Evolutionary conservation across 2,329 filamentous ascomycete genomes (phyloP).

Genomic region (Penicillium sclerotigenum): DNA sequence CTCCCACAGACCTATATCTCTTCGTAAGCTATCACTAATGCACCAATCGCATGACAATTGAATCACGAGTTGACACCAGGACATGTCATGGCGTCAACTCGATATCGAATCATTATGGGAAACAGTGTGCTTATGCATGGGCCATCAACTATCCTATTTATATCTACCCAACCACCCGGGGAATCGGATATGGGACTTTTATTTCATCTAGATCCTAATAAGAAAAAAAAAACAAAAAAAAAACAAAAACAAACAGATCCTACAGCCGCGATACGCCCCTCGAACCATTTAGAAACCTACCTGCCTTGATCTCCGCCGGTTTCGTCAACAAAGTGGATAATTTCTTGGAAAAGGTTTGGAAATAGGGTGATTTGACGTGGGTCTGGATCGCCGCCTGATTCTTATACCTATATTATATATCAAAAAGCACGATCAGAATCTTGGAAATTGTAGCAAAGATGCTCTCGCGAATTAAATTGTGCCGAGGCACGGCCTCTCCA

Average conservation of each 20-base stretch:
- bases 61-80: slow-evolving; percentile 15
- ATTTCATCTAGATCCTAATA: neutral
- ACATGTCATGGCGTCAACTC: neutral
- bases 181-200: neutral
- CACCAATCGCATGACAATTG: slow-evolving; percentile 21
- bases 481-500: slow-evolving; percentile 15
- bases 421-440: neutral
- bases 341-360: slow-evolving; percentile 23
- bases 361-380: slow-evolving; percentile 26
- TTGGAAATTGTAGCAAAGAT: neutral
- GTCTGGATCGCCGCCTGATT: slow-evolving; percentile 24
- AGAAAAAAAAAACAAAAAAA: neutral
- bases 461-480: neutral
- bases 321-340: slow-evolving; percentile 19
- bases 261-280: slow-evolving; percentile 25
- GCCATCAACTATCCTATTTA: slow-evolving; percentile 12
- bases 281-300: slow-evolving; percentile 18
- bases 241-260: neutral
- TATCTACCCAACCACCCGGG: slow-evolving; percentile 8
- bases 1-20: slow-evolving; percentile 1
- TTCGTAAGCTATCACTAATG: slow-evolving; percentile 7
- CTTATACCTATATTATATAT: slow-evolving; percentile 27
- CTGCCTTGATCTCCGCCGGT: slow-evolving; percentile 25
- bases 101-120: neutral
- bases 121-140: neutral